A percentile compares a stretch with the other conserved stretches of the same genome.
phyloP scores from a whole-genome alignment of 257 asterid genomes.

The Penstemon newberryi region DNA sequence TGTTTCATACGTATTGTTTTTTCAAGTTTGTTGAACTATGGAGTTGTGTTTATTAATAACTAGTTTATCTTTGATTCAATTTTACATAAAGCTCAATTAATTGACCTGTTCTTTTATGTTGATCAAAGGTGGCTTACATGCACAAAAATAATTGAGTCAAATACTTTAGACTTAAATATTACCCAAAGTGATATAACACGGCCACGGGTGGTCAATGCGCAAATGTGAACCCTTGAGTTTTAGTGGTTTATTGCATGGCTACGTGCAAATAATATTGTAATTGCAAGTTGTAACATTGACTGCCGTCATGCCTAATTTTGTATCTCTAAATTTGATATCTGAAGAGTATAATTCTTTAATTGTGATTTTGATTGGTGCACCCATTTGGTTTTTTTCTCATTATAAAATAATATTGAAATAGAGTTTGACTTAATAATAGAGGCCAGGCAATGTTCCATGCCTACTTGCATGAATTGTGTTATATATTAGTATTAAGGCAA shows the following conservation, averaged over 20 bases:
- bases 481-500: no score
- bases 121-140: background rate
- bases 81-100: no score
- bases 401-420: no score
- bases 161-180: background rate
- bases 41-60: constrained; percentile 18
- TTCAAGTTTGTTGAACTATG: constrained; percentile 13
- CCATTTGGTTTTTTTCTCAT: background rate
- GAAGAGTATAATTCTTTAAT: background rate
- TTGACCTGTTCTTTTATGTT: background rate
- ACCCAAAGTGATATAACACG: background rate
- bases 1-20: constrained; percentile 1
- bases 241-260: constrained; percentile 31
- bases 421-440: no score
- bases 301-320: background rate
- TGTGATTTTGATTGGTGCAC: constrained; percentile 7
- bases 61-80: background rate
- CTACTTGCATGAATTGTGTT: no score
- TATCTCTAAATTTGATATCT: constrained; percentile 11
- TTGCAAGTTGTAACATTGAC: constrained; percentile 4
- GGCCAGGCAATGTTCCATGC: no score
- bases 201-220: background rate
- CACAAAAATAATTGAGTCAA: background rate
- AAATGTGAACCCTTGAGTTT: constrained; percentile 25
- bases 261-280: constrained; percentile 13